A percentile compares a stretch with the other conserved stretches of the same genome.
These are phyloP conservation scores for Asterochloris erici DNA, from an alignment of 139 green algal genomes.

Conservation along the genomic window DNA sequence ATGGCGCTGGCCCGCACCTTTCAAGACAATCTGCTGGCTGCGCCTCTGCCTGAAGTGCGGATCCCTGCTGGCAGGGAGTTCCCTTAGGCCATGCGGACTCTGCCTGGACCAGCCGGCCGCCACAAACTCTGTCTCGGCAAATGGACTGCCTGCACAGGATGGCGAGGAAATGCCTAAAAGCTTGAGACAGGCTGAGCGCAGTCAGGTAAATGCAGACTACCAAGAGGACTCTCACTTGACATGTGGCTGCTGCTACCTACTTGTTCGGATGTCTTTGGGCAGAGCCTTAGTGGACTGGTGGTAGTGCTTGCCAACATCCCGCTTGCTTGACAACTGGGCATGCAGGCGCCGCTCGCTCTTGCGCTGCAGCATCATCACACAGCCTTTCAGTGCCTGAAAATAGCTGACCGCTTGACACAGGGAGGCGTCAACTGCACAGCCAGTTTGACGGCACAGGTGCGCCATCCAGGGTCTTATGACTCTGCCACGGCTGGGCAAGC, in stretches of 20 bases:
- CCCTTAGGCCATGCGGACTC: constrained; percentile 2
- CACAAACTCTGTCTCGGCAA: constrained; percentile 10
- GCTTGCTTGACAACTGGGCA: not conserved
- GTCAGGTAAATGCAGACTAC: not conserved
- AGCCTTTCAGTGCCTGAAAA: not conserved
- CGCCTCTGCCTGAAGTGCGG: constrained; percentile 2
- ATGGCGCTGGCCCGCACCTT: not conserved
- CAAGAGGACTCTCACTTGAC: not conserved
- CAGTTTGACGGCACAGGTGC: too few species aligned
- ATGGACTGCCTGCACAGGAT: not conserved
- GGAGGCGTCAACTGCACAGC: too few species aligned
- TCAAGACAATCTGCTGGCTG: not conserved
- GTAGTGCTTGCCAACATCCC: constrained; percentile 12
- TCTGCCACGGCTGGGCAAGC: not conserved
- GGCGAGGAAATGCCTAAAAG: too few species aligned
- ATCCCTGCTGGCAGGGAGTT: not conserved
- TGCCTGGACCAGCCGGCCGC: constrained; percentile 2
- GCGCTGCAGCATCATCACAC: not conserved
- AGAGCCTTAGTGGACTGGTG: not conserved
- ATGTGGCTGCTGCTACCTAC: not conserved
- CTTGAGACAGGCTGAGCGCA: too few species aligned
- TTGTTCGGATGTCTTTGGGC: not conserved
- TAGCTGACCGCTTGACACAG: too few species aligned
- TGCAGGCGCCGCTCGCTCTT: too few species aligned
- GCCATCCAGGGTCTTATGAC: too few species aligned